A percentile compares a stretch with the other conserved stretches of the same genome.
Evolutionary conservation across 2,329 filamentous ascomycete genomes (phyloP).

Genomic region (Colletotrichum scovillei): DNA sequence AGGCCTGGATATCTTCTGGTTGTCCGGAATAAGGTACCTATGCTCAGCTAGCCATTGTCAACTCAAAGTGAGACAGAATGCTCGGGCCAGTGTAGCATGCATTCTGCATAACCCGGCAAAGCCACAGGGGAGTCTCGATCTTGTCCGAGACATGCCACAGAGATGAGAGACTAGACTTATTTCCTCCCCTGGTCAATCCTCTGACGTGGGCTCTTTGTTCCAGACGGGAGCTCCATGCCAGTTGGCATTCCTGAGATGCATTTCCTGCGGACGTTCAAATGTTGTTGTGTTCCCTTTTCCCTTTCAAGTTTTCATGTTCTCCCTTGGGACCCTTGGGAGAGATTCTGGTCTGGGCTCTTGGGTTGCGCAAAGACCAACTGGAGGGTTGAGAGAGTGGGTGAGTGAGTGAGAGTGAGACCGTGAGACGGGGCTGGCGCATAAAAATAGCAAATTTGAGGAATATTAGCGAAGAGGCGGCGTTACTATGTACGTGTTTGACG

Average conservation of each 20-base stretch:
- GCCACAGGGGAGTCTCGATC: neutral
- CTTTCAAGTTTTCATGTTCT: neutral
- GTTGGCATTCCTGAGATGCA: slow-evolving; percentile 1
- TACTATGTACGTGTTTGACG: slow-evolving; percentile 18
- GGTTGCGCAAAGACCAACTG: neutral
- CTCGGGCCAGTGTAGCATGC: slow-evolving; percentile 17
- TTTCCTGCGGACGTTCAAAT: neutral
- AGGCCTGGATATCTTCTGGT: neutral
- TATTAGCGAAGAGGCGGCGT: slow-evolving; percentile 9
- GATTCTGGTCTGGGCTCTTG: neutral
- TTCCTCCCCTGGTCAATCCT: neutral
- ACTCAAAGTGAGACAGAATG: slow-evolving; percentile 10
- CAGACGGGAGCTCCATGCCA: slow-evolving; percentile 1
- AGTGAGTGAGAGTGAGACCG: too few relatives aligned
- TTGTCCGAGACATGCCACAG: slow-evolving; percentile 17
- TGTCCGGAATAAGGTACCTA: neutral
- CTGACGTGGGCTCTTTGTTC: slow-evolving; percentile 4
- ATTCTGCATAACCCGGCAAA: slow-evolving; percentile 7
- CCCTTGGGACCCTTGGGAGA: neutral
- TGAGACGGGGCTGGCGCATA: slow-evolving; percentile 5
- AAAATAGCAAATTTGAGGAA: slow-evolving; percentile 24
- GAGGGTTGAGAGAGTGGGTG: neutral
- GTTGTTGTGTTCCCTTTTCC: neutral
- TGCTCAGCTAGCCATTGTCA: neutral
- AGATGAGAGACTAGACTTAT: neutral